Evolutionary conservation across 495 filamentous ascomycete genomes (phyloP).

Genomic region (Penicillium simplicissimum): DNA sequence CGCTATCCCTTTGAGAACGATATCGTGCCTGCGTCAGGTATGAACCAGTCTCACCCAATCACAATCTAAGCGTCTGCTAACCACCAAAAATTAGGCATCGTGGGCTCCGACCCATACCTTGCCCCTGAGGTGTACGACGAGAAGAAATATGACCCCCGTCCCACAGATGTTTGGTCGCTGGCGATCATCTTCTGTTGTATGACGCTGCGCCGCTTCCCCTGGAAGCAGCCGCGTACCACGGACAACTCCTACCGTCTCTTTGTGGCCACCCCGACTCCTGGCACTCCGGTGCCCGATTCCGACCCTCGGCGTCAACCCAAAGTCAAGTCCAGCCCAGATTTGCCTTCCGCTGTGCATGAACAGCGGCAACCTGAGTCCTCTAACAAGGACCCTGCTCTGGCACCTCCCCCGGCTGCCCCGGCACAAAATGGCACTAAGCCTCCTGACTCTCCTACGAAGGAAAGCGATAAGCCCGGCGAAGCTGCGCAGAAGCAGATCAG

Average conservation of each 20-base stretch:
- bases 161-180: slow-evolving; percentile 95
- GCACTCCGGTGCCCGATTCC: slow-evolving; percentile 49
- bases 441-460: slow-evolving; percentile 7
- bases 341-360: slow-evolving; percentile 32
- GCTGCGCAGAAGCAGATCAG: slow-evolving; percentile 30
- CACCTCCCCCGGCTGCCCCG: slow-evolving; percentile 6
- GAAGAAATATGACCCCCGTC: slow-evolving; percentile 90
- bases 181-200: slow-evolving; percentile 99
- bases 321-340: slow-evolving; percentile 42
- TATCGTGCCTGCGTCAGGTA: slow-evolving; percentile 83
- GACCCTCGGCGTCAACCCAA: slow-evolving; percentile 40
- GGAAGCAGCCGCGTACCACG: slow-evolving; percentile 89
- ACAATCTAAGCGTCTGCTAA: neutral
- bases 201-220: slow-evolving; percentile 92
- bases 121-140: slow-evolving; percentile 96
- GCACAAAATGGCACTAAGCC: slow-evolving; percentile 22
- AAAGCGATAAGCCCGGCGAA: slow-evolving; percentile 22
- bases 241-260: slow-evolving; percentile 97
- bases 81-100: slow-evolving; percentile 66
- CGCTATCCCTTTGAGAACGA: slow-evolving; percentile 96
- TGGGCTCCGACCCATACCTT: slow-evolving; percentile 96
- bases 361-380: slow-evolving; percentile 20
- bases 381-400: slow-evolving; percentile 13
- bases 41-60: slow-evolving; percentile 29
- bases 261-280: slow-evolving; percentile 66